phyloP scores from a whole-genome alignment of 2,329 filamentous ascomycete genomes.

The Diaporthe vaccinii region DNA sequence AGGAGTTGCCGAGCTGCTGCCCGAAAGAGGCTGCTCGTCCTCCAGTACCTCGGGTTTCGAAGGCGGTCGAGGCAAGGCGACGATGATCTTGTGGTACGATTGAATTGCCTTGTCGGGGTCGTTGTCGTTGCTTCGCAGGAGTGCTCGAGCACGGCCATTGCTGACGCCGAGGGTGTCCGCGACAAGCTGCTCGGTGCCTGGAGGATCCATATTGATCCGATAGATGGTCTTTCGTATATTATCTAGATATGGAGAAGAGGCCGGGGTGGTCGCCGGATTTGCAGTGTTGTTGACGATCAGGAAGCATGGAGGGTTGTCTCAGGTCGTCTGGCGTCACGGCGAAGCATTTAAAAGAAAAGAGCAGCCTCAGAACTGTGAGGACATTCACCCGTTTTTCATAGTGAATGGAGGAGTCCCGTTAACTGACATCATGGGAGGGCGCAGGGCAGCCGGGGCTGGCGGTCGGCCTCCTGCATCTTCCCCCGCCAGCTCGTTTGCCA shows the following conservation, averaged over 20 bases:
- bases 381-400: background rate
- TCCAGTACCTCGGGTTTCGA: background rate
- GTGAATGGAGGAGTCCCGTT: background rate
- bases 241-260: background rate
- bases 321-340: background rate
- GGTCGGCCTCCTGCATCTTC: conserved; percentile 8
- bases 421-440: background rate
- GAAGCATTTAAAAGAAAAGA: background rate
- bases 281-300: background rate
- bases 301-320: background rate
- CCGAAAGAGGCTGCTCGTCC: background rate
- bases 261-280: background rate
- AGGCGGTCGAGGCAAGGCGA: background rate
- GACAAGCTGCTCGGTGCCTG: background rate
- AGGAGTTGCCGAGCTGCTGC: too few species aligned
- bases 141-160: background rate
- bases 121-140: background rate
- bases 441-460: background rate
- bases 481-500: background rate
- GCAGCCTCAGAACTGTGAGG: background rate
- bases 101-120: conserved; percentile 6
- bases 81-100: background rate
- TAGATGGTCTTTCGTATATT: too few species aligned
- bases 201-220: background rate
- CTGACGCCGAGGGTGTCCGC: conserved; percentile 6